These are phyloP conservation scores for Venturia effusa DNA, from an alignment of 2,329 filamentous ascomycete genomes.

Conservation along the genomic window DNA sequence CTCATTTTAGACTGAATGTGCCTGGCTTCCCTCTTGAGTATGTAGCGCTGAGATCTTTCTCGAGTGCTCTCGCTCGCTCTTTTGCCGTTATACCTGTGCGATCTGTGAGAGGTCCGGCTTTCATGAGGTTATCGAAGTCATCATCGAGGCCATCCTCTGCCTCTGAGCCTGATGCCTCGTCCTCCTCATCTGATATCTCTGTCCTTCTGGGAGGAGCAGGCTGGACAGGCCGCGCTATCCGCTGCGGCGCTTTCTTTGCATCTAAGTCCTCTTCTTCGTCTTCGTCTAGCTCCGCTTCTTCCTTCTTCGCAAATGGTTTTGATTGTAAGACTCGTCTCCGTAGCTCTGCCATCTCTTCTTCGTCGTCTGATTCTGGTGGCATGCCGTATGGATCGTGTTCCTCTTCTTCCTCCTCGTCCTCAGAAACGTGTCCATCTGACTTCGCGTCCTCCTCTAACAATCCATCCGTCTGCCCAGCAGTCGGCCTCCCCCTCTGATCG, in stretches of 20 bases:
- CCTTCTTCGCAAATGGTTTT: constrained; percentile 67
- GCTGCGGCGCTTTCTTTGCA: constrained; percentile 47
- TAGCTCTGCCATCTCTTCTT: constrained; percentile 88
- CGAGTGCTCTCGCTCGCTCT: constrained; percentile 24
- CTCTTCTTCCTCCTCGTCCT: constrained; percentile 33
- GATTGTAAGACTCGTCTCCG: constrained; percentile 82
- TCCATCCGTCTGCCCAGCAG: constrained; percentile 39
- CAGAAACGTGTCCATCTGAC: constrained; percentile 25
- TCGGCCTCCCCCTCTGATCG: constrained; percentile 61
- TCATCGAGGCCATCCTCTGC: constrained; percentile 56
- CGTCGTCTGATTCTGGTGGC: constrained; percentile 66
- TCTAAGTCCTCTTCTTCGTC: constrained; percentile 16
- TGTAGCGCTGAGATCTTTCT: neutral
- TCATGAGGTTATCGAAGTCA: constrained; percentile 86
- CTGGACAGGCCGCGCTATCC: constrained; percentile 32
- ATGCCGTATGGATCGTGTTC: constrained; percentile 49
- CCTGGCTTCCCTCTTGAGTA: constrained; percentile 1
- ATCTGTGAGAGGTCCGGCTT: constrained; percentile 82
- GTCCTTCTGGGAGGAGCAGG: constrained; percentile 42
- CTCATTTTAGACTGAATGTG: neutral
- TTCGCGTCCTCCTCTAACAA: constrained; percentile 25
- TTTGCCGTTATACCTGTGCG: constrained; percentile 61
- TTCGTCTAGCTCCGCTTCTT: constrained; percentile 24
- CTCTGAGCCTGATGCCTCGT: constrained; percentile 63
- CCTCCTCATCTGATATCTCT: constrained; percentile 41